Percentiles rank a stretch among this genome's conserved stretches.
phyloP scores from a whole-genome alignment of 768 basidiomycete species.

The Omphalotus guepiniiformis region DNA sequence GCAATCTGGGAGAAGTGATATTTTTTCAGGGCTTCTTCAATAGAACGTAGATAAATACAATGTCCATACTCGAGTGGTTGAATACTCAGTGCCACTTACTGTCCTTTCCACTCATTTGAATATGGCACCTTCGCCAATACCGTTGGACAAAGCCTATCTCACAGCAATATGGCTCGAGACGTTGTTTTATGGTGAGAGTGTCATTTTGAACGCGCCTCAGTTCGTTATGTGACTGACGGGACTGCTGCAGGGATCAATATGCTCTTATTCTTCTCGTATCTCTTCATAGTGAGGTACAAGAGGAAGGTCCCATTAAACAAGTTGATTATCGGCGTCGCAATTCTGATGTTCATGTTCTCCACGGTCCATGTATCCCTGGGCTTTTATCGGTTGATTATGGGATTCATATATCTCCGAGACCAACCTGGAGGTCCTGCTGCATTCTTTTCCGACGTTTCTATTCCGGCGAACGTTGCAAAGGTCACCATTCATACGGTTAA shows the following conservation, averaged over 20 bases:
- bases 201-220: neutral
- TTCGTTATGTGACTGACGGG: neutral
- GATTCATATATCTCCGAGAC: conserved; percentile 26
- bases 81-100: neutral
- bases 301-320: conserved; percentile 19
- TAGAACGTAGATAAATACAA: too few relatives aligned
- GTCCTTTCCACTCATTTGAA: neutral
- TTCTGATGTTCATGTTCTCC: conserved; percentile 28
- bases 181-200: conserved; percentile 16
- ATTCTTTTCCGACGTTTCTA: conserved; percentile 30
- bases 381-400: conserved; percentile 30
- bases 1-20: too few relatives aligned
- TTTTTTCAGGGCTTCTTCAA: too few relatives aligned
- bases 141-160: conserved; percentile 31
- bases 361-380: conserved; percentile 31
- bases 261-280: conserved; percentile 24
- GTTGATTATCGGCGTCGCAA: conserved; percentile 20
- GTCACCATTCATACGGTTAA: conserved; percentile 29
- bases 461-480: conserved; percentile 31
- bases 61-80: too few relatives aligned
- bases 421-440: conserved; percentile 24
- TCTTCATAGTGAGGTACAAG: conserved; percentile 21
- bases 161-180: conserved; percentile 25
- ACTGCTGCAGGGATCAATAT: conserved; percentile 23
- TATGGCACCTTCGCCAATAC: conserved; percentile 13